phyloP scores from a whole-genome alignment of 148 eudicot genomes.

The Arbutus unedo region DNA sequence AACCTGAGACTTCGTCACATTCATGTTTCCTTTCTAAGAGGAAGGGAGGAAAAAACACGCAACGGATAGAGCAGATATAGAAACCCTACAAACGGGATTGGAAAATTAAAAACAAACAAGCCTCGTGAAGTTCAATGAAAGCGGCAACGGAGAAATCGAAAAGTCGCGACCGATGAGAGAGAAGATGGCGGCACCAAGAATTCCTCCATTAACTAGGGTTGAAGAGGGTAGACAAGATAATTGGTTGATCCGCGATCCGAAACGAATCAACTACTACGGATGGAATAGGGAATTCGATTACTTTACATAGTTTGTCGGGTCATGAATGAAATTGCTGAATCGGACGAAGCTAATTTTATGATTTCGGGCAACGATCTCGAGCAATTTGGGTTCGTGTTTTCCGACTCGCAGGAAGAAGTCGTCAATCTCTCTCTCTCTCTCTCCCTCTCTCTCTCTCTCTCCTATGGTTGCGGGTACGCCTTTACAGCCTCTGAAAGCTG shows the following conservation, averaged over 20 bases:
- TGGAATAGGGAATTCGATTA: background rate
- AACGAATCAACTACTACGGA: background rate
- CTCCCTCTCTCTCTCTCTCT: background rate
- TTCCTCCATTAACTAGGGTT: constrained; percentile 1
- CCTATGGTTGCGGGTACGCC: background rate
- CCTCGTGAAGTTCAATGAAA: background rate
- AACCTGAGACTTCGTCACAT: constrained; percentile 44
- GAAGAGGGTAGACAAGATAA: background rate
- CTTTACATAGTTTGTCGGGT: background rate
- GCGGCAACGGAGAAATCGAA: background rate
- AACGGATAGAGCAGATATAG: background rate
- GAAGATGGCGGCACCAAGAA: background rate
- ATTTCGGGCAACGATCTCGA: background rate
- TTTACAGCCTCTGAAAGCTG: background rate
- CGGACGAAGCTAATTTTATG: background rate
- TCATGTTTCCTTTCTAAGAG: constrained; percentile 29
- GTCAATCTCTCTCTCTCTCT: background rate
- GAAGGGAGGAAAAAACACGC: background rate
- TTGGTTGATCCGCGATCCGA: background rate
- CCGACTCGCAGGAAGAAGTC: background rate
- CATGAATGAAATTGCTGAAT: background rate
- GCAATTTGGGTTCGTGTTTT: background rate
- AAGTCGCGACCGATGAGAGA: background rate
- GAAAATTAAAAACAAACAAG: background rate
- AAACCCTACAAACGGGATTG: background rate